Evolutionary conservation across 2,329 filamentous ascomycete genomes (phyloP).

Genomic region (Tothia fuscella): DNA sequence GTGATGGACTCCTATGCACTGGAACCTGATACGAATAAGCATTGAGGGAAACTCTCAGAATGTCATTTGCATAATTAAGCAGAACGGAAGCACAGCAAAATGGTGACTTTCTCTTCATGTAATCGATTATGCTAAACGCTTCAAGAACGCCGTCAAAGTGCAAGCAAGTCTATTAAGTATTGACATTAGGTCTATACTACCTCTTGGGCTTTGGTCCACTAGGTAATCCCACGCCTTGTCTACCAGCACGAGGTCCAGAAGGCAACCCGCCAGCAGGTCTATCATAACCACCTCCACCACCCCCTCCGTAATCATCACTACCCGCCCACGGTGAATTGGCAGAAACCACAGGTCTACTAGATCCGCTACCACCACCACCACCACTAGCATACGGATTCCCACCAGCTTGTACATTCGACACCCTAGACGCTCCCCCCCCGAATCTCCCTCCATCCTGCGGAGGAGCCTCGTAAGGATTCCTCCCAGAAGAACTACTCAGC

Average conservation of each 20-base stretch:
- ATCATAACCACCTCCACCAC: constrained; percentile 11
- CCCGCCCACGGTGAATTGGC: constrained; percentile 23
- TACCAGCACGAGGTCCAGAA: constrained; percentile 11
- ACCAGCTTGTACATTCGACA: background rate
- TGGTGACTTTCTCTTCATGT: too few species aligned
- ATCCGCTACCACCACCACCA: constrained; percentile 13
- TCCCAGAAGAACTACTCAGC: background rate
- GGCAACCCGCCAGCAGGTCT: constrained; percentile 1
- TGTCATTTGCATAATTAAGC: too few species aligned
- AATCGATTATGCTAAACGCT: too few species aligned
- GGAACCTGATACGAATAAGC: too few species aligned
- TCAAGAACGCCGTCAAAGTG: too few species aligned
- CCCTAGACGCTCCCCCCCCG: background rate
- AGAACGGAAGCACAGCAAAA: too few species aligned
- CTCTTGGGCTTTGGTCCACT: constrained; percentile 24
- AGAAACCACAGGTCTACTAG: constrained; percentile 17
- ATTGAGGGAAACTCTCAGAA: too few species aligned
- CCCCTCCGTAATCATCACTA: constrained; percentile 18
- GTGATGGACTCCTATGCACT: too few species aligned
- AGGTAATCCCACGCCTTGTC: constrained; percentile 23
- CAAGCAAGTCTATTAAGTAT: too few species aligned
- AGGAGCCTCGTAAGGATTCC: constrained; percentile 4
- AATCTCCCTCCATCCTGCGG: constrained; percentile 1
- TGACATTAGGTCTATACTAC: too few species aligned
- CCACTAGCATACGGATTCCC: background rate